phyloP scores from a whole-genome alignment of 2,329 filamentous ascomycete genomes.

The Monosporascus ibericus region DNA sequence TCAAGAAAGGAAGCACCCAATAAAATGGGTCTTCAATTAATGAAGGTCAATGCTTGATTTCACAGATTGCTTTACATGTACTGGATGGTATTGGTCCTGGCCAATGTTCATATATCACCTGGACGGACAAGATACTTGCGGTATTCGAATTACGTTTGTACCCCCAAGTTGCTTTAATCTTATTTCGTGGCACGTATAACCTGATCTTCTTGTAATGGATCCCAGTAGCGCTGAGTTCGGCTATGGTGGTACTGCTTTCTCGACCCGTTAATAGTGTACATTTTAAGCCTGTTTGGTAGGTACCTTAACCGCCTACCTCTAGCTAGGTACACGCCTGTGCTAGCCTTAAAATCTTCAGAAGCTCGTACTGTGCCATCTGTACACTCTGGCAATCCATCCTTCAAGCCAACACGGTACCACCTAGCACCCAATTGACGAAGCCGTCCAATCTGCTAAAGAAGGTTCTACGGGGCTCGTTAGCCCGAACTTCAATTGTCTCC shows the following conservation, averaged over 20 bases:
- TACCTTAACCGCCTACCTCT: neutral
- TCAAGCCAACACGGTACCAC: neutral
- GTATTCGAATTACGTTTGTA: neutral
- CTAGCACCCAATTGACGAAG: too few species aligned
- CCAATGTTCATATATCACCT: too few species aligned
- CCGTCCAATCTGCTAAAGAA: neutral
- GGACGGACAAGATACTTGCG: neutral
- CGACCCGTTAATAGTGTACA: neutral
- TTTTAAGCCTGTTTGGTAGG: neutral
- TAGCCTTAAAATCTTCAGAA: neutral
- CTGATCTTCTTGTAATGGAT: neutral
- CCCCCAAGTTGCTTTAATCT: neutral
- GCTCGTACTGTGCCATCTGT: neutral
- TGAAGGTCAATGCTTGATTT: neutral
- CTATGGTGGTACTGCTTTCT: neutral
- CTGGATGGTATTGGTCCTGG: too few species aligned
- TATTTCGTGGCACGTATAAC: neutral
- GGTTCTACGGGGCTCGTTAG: conserved; percentile 1
- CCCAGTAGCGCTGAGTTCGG: neutral
- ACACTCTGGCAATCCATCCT: neutral
- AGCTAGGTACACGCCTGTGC: neutral
- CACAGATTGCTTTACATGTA: too few species aligned
- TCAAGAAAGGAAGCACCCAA: neutral
- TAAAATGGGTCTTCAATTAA: neutral
- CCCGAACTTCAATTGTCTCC: neutral